phyloP scores from a whole-genome alignment of 805 yeast species.

The Vanderwaltozyma verrucispora region DNA sequence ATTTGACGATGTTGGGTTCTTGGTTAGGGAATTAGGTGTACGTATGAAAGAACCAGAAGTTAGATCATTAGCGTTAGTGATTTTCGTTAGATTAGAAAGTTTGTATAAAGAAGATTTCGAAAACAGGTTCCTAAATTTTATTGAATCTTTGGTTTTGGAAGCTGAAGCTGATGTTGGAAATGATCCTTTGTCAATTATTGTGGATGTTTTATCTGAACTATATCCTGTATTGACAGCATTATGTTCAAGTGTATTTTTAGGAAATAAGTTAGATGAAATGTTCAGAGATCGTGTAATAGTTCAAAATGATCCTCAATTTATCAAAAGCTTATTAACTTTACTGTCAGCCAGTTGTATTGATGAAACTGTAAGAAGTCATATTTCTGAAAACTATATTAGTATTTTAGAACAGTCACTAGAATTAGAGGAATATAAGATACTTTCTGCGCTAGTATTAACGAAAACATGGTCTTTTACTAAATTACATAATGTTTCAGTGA shows the following conservation, averaged over 20 bases:
- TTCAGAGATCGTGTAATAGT: conserved; percentile 12
- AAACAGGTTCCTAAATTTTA: conserved; percentile 8
- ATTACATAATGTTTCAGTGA: conserved; percentile 23
- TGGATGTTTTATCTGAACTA: conserved; percentile 16
- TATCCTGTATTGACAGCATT: conserved; percentile 21
- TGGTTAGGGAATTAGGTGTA: conserved; percentile 18
- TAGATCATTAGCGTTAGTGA: conserved; percentile 14
- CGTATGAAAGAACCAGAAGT: conserved; percentile 14
- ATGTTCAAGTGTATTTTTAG: conserved; percentile 23
- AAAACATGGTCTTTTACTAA: conserved; percentile 48
- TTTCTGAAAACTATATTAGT: conserved; percentile 35
- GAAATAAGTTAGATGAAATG: conserved; percentile 20
- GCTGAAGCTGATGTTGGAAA: conserved; percentile 17
- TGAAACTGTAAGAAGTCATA: conserved; percentile 38
- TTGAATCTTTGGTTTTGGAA: conserved; percentile 18
- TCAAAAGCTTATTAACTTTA: conserved; percentile 24
- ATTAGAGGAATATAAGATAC: conserved; percentile 19
- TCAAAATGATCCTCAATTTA: conserved; percentile 12
- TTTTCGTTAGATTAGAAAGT: conserved; percentile 12
- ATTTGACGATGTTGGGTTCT: conserved; percentile 16
- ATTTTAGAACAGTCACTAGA: conserved; percentile 32
- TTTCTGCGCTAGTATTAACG: conserved; percentile 38
- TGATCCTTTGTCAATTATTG: conserved; percentile 14
- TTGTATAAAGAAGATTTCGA: conserved; percentile 13
- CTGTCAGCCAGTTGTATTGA: conserved; percentile 41